Percentiles rank a stretch among this genome's conserved stretches.
Conservation (phyloP, 768 basidiomycete species). For the Suillus spraguei region DNA sequence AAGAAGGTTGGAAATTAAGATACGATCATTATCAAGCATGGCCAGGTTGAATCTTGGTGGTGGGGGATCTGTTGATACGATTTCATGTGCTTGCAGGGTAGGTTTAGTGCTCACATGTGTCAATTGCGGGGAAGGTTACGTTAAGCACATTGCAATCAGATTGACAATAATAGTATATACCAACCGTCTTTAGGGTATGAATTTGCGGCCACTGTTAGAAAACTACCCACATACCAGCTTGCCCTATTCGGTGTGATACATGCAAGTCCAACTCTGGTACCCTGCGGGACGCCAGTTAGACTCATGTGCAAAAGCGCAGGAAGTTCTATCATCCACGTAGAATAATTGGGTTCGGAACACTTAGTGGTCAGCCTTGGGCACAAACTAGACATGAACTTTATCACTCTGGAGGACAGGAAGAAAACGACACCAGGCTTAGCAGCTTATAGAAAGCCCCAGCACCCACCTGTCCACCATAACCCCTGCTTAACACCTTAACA, state of each 20-base stretch:
- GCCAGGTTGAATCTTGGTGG: not conserved
- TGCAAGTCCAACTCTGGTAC: slow-evolving; percentile 12
- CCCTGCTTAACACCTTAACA: not conserved
- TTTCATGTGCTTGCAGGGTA: not conserved
- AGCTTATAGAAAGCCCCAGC: not conserved
- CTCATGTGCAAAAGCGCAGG: too few species aligned
- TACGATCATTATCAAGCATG: not conserved
- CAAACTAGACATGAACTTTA: too few species aligned
- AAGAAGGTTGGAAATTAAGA: not conserved
- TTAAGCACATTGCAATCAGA: not conserved
- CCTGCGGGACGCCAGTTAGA: not conserved
- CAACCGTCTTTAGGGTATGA: not conserved
- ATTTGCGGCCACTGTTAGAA: slow-evolving; percentile 20
- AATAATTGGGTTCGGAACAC: too few species aligned
- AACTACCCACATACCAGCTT: slow-evolving; percentile 18
- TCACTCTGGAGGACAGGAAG: too few species aligned
- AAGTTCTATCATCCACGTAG: too few species aligned
- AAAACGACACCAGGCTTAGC: not conserved
- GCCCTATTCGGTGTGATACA: slow-evolving; percentile 20
- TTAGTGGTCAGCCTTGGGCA: too few species aligned
- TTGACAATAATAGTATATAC: not conserved
- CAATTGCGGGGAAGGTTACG: not conserved
- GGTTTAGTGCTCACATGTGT: not conserved
- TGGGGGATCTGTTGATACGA: not conserved
- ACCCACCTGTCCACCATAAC: not conserved